Evolutionary conservation across 371 early-diverging fungal species (phyloP).

Genomic region (Mortierella sp.): DNA sequence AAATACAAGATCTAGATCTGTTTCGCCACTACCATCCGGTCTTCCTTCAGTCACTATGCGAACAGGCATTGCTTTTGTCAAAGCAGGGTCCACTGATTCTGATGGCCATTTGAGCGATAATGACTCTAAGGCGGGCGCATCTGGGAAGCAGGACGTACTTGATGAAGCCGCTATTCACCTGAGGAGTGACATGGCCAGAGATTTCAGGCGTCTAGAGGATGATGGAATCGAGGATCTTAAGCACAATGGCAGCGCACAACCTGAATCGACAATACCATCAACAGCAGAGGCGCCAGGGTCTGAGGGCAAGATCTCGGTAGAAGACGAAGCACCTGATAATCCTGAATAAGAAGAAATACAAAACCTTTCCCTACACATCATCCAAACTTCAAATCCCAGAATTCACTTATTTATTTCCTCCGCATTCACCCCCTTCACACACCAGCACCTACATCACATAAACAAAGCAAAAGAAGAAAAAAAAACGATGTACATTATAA

Average conservation of each 20-base stretch:
- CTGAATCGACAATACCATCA: not conserved
- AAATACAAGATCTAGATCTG: constrained; percentile 24
- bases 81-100: constrained; percentile 28
- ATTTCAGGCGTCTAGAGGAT: constrained; percentile 34
- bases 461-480: not conserved
- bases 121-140: not conserved
- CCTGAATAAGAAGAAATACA: not conserved
- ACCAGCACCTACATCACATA: not conserved
- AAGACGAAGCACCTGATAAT: constrained; percentile 2
- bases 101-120: constrained; percentile 8
- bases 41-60: constrained; percentile 33
- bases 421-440: constrained; percentile 8
- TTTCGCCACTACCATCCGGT: constrained; percentile 29
- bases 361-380: not conserved
- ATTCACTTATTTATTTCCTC: constrained; percentile 1
- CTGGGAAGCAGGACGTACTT: not conserved
- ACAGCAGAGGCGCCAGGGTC: not conserved
- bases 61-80: constrained; percentile 48
- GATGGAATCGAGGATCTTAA: constrained; percentile 12
- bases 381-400: not conserved
- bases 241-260: not conserved
- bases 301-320: not conserved
- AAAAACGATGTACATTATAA: constrained; percentile 4
- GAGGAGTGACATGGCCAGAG: constrained; percentile 49
- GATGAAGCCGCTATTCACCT: constrained; percentile 40